Evolutionary conservation across 1,139 yeast genomes (phyloP), one percentile per base, ranked within the genome.

Genomic region (Geotrichum histeridarum): DNA sequence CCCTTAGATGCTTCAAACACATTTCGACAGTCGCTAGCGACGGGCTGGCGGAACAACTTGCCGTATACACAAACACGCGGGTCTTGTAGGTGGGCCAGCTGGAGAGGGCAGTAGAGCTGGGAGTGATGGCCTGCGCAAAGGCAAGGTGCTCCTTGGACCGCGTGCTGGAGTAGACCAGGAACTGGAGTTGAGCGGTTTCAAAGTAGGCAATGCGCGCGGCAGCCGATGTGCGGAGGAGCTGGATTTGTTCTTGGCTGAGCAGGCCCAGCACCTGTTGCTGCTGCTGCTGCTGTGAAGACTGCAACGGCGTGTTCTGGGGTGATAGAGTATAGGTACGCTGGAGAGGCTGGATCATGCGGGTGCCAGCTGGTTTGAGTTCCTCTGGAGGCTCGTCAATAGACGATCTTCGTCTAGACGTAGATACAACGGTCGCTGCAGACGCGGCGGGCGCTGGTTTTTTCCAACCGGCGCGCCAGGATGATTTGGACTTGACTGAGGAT

Each of bases 1-100:
- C 56, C 5, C 44, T 44, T 11, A 51, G 52, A 30, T 45, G 47
- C 30, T 39, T 36, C 22, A 54, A 39, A 15, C 43, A 44, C 37
- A 39, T 43, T 31, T 30, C 37, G 18, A 53, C 43, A 2, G 48
- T 36, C 12, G 42, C 44, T 9, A 48, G 18, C 30, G 43, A 18
- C 7, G 30, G 12, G 32, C 32, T n/a, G 14, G 11, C 22, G 4
- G 18, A 9, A 4, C 22, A 8, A 8, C 22, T 11, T 35, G 14
- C 7, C 37, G 37, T 33, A 6, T 11, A n/a, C 37, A 37, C 15
- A n/a, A n/a, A n/a, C 17, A 8, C 5, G 2, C 8, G 2, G 15
- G n/a, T 37, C 4, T 11, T 11, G 17, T n/a, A n/a, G 15, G 8
- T 2, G 15, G 15, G 30, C 47, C 47, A 43, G 18, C 22, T 7